phyloP scores from a whole-genome alignment of 2,329 filamentous ascomycete species.

The Penicillium sp. region DNA sequence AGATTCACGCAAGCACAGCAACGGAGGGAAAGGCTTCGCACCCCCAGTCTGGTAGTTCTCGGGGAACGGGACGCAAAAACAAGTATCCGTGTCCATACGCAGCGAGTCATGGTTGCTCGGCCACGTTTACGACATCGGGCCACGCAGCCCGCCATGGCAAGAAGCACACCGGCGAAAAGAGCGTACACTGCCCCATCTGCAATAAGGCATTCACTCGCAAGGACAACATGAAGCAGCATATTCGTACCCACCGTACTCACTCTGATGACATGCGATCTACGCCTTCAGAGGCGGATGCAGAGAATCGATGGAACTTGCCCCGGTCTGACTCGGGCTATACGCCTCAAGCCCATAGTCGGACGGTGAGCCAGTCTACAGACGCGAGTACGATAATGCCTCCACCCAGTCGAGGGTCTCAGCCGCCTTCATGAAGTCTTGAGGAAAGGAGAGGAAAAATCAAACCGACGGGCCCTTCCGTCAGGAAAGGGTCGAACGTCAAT shows the following conservation, averaged over 20 bases:
- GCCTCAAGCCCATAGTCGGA: slow-evolving; percentile 19
- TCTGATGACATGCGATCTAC: slow-evolving; percentile 36
- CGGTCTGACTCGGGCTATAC: slow-evolving; percentile 17
- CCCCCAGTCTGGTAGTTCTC: slow-evolving; percentile 20
- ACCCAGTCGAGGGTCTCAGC: slow-evolving; percentile 6
- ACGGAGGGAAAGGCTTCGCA: slow-evolving; percentile 33
- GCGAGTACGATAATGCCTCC: slow-evolving; percentile 8
- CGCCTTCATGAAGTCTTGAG: slow-evolving; percentile 6
- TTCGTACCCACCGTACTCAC: slow-evolving; percentile 57
- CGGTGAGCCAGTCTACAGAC: slow-evolving; percentile 20
- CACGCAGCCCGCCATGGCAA: slow-evolving; percentile 69
- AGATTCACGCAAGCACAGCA: slow-evolving; percentile 27
- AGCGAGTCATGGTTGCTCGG: slow-evolving; percentile 59
- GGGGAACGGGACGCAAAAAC: slow-evolving; percentile 54
- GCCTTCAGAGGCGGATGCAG: slow-evolving; percentile 20
- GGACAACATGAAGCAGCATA: slow-evolving; percentile 71
- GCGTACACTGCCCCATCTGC: slow-evolving; percentile 67
- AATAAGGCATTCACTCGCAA: slow-evolving; percentile 69
- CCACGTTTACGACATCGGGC: slow-evolving; percentile 68
- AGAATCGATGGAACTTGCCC: slow-evolving; percentile 18
- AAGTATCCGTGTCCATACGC: slow-evolving; percentile 68
- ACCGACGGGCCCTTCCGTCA: not conserved
- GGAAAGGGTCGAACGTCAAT: not conserved
- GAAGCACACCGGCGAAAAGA: slow-evolving; percentile 69
- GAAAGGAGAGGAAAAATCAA: not conserved